Evolutionary conservation across 176 grass and related monocot genomes (phyloP), one percentile per base, ranked within the genome.

Genomic region (Aegilops longissima): DNA sequence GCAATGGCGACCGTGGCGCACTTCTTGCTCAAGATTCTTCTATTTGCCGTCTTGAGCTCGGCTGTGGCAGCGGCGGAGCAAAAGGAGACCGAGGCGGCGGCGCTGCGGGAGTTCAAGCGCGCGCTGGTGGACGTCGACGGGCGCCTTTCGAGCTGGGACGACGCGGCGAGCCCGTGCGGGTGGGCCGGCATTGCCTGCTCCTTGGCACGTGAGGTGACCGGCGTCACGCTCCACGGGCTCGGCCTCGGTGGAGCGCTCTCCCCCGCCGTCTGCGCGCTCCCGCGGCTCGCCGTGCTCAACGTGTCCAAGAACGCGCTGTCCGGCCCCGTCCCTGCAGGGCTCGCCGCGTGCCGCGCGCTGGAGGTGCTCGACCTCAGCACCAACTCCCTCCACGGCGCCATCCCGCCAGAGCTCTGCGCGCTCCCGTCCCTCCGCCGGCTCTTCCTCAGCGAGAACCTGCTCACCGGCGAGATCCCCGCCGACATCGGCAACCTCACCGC

Each of bases 301-400:
- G 66, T 96, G 12, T 99, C 97, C 65, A 91, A 80, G 74, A 99
- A 99, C 85, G 70, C 73, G n/a, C 80, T 99, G 16, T 56, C 71
- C 33, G 94, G 97, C 1, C 35, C 89, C 17, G 38, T 99, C 68
- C 97, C 94, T 2, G 23, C 58, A 6, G 87, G 78, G 1, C 90
- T 99, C 42, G 34, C 78, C 82, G 59, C 77, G 4, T 99, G 97
- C 90, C 67, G 14, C 35, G 76, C 58, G 58, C 83, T 99, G 78
- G 38, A 93, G 90, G 89, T 96, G 20, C 97, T 99, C 74, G 94
- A 99, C 88, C 85, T 99, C 73, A 96, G 97, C 85, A 99, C 94
- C 45, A 99, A 99, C 76, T 59, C 56, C 42, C 25, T 99, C 49
- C 92, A 88, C 73, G 87, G 92, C 12, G 33, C n/a, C 36, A 75